A percentile compares a stretch with the other conserved stretches of the same genome.
These are phyloP conservation scores for Fusarium beomiforme DNA, from an alignment of 2,329 filamentous ascomycete genomes.

Conservation along the genomic window DNA sequence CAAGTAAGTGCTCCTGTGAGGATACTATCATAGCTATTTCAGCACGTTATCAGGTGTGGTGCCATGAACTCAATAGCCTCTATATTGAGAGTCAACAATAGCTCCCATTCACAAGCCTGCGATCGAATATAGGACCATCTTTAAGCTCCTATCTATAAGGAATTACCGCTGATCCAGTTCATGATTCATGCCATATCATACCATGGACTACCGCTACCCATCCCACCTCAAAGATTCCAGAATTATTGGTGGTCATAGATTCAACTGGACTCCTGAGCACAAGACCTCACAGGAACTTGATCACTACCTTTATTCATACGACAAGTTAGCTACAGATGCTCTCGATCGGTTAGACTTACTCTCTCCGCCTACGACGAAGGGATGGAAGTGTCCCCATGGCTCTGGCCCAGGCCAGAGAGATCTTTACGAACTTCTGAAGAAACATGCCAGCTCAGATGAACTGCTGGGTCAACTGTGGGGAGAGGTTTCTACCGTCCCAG, in stretches of 20 bases:
- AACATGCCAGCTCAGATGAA: constrained; percentile 66
- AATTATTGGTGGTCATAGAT: constrained; percentile 58
- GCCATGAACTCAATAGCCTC: neutral
- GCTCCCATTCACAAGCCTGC: neutral
- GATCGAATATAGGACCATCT: neutral
- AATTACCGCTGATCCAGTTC: neutral
- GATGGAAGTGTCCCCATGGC: constrained; percentile 44
- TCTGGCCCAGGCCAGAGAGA: constrained; percentile 58
- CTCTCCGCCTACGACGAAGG: constrained; percentile 48
- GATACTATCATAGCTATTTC: neutral
- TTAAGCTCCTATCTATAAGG: neutral
- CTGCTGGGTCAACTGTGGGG: constrained; percentile 69
- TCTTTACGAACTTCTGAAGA: constrained; percentile 69
- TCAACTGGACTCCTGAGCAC: constrained; percentile 75
- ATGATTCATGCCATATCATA: neutral
- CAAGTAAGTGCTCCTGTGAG: neutral
- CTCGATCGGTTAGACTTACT: constrained; percentile 71
- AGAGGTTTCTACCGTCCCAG: constrained; percentile 72
- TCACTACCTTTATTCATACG: constrained; percentile 72
- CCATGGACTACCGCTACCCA: constrained; percentile 18
- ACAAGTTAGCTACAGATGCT: constrained; percentile 73
- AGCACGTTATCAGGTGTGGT: neutral
- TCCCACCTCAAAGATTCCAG: constrained; percentile 12
- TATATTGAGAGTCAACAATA: neutral
- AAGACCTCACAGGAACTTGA: constrained; percentile 66